These are phyloP conservation scores for Phytophthora aleatoria DNA, from an alignment of 352 stramenopile genomes.

Conservation along the genomic window DNA sequence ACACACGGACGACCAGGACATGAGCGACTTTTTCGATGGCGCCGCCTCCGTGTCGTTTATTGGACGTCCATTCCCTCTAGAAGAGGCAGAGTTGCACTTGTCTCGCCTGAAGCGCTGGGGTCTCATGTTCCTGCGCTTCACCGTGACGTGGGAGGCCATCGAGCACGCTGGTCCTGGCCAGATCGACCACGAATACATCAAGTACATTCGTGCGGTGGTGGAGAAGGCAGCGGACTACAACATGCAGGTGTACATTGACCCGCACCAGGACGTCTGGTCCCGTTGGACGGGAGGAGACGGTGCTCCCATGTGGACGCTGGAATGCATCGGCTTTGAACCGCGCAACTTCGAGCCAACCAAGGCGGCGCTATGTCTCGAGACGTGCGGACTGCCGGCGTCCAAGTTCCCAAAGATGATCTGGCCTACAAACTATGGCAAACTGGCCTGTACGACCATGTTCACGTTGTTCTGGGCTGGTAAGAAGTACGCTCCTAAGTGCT, in stretches of 20 bases:
- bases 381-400: slow-evolving; percentile 34
- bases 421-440: slow-evolving; percentile 91
- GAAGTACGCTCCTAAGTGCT: slow-evolving; percentile 65
- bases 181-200: slow-evolving; percentile 84
- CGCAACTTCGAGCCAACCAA: slow-evolving; percentile 72
- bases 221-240: slow-evolving; percentile 59
- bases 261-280: slow-evolving; percentile 93
- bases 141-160: slow-evolving; percentile 92
- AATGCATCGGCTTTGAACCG: slow-evolving; percentile 75
- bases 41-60: slow-evolving; percentile 60
- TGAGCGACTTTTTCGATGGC: slow-evolving; percentile 50
- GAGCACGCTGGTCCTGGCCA: slow-evolving; percentile 81
- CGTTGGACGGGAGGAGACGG: slow-evolving; percentile 89
- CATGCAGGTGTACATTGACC: slow-evolving; percentile 86
- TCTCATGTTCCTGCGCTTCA: slow-evolving; percentile 79
- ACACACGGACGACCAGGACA: slow-evolving; percentile 35
- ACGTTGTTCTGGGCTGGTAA: slow-evolving; percentile 88
- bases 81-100: slow-evolving; percentile 79
- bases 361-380: slow-evolving; percentile 74
- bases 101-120: slow-evolving; percentile 73
- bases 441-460: slow-evolving; percentile 90
- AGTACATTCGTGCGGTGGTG: slow-evolving; percentile 73
- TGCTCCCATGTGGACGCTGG: slow-evolving; percentile 88
- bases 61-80: slow-evolving; percentile 80
- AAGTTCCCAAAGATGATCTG: slow-evolving; percentile 91